Conservation (phyloP, 1,284 basidiomycete species). For the Gomphus bonarii region DNA sequence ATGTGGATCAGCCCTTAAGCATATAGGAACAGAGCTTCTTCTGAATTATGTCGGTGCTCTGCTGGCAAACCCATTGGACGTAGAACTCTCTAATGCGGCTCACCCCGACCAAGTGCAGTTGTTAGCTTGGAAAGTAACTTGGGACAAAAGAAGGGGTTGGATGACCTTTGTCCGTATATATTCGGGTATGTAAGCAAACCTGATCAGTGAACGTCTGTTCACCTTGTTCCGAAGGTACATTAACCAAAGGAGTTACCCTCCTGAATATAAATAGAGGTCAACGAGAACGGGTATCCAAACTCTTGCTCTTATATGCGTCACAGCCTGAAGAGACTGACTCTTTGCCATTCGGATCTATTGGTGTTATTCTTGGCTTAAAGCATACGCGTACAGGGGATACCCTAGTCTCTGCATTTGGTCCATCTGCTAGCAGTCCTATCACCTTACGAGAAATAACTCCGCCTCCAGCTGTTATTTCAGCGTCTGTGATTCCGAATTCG, state of each 20-base stretch:
- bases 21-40: slow-evolving; percentile 73
- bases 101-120: slow-evolving; percentile 31
- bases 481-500: slow-evolving; percentile 71
- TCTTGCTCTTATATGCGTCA: slow-evolving; percentile 75
- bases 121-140: slow-evolving; percentile 84
- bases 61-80: slow-evolving; percentile 69
- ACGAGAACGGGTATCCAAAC: slow-evolving; percentile 65
- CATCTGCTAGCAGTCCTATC: slow-evolving; percentile 18
- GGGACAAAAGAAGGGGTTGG: slow-evolving; percentile 79
- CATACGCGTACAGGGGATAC: slow-evolving; percentile 87
- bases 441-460: slow-evolving; percentile 58
- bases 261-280: slow-evolving; percentile 60
- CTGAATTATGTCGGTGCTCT: slow-evolving; percentile 76
- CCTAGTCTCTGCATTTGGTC: slow-evolving; percentile 35
- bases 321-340: slow-evolving; percentile 73
- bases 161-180: slow-evolving; percentile 89
- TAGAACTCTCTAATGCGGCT: slow-evolving; percentile 19
- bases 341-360: slow-evolving; percentile 75
- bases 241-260: slow-evolving; percentile 55
- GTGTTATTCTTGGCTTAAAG: slow-evolving; percentile 75
- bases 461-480: slow-evolving; percentile 70
- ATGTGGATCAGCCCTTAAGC: slow-evolving; percentile 74
- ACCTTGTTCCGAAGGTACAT: slow-evolving; percentile 37
- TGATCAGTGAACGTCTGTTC: neutral
- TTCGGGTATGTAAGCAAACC: slow-evolving; percentile 47